These are phyloP conservation scores for Kokia cookei DNA, from an alignment of 441 rosid species.

Conservation along the genomic window DNA sequence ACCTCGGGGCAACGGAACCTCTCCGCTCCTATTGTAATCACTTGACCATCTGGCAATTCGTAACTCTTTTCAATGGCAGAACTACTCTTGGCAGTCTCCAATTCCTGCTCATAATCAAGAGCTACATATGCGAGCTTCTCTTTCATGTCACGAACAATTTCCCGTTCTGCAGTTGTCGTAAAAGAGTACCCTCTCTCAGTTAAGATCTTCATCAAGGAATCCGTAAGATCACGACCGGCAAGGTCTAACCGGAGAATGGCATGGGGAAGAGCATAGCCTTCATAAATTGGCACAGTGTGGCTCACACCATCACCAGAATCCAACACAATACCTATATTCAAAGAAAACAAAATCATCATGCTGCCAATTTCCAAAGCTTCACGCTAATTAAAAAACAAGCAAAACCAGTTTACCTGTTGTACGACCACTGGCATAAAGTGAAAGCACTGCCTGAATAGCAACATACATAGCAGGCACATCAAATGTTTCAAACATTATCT, in stretches of 20 bases:
- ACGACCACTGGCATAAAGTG: conserved; percentile 73
- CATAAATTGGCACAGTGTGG: conserved; percentile 66
- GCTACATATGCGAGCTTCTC: conserved; percentile 62
- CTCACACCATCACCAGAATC: conserved; percentile 72
- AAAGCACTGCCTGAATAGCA: conserved; percentile 64
- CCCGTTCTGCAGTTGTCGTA: conserved; percentile 66
- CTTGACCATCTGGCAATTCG: conserved; percentile 60
- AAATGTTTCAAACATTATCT: conserved; percentile 44
- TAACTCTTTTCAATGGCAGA: conserved; percentile 60
- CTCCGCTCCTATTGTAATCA: conserved; percentile 66
- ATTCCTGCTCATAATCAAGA: conserved; percentile 63
- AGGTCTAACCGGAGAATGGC: conserved; percentile 60
- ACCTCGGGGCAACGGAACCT: conserved; percentile 78
- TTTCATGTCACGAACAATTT: conserved; percentile 65
- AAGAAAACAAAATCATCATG: not conserved
- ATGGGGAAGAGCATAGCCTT: conserved; percentile 64
- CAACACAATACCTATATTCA: conserved; percentile 48
- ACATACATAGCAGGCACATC: conserved; percentile 36
- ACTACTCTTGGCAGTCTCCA: conserved; percentile 58
- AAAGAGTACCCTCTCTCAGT: conserved; percentile 68
- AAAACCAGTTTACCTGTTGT: conserved; percentile 45
- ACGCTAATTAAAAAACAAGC: not conserved
- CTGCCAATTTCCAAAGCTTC: not conserved
- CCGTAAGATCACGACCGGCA: conserved; percentile 73
- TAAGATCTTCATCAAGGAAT: conserved; percentile 63